Percentiles rank a stretch among this genome's conserved stretches.
phyloP scores from a whole-genome alignment of 352 stramenopile species.

The Phytophthora agathidicida region DNA sequence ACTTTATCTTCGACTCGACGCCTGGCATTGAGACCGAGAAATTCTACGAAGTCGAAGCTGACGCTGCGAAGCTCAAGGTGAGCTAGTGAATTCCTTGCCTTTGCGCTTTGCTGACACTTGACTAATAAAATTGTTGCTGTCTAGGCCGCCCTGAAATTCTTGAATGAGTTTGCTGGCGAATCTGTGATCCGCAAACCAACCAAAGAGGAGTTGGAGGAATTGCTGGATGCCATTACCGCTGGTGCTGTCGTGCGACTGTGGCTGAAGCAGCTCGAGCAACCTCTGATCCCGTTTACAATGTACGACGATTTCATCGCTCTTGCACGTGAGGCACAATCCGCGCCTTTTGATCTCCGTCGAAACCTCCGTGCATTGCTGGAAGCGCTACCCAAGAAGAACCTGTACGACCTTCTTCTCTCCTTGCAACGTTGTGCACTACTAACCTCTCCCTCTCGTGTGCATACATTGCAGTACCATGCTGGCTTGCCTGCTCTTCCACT shows the following conservation, averaged over 20 bases:
- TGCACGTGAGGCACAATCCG: conserved; percentile 41
- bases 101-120: not conserved
- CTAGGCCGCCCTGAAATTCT: conserved; percentile 51
- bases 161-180: conserved; percentile 63
- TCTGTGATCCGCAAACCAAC: conserved; percentile 46
- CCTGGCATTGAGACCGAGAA: conserved; percentile 75
- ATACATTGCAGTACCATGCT: conserved; percentile 53
- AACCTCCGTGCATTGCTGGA: conserved; percentile 68
- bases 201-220: conserved; percentile 63
- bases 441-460: not conserved
- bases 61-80: conserved; percentile 63
- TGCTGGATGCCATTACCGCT: conserved; percentile 64
- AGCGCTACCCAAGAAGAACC: conserved; percentile 63
- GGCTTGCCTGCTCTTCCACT: conserved; percentile 76
- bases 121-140: conserved; percentile 4
- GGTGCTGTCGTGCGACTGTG: conserved; percentile 67
- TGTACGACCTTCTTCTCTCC: conserved; percentile 43
- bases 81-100: not conserved
- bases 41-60: conserved; percentile 72
- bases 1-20: conserved; percentile 85
- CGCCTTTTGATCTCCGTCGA: conserved; percentile 58
- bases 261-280: conserved; percentile 70
- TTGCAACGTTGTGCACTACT: not conserved
- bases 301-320: conserved; percentile 63
- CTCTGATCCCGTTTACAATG: conserved; percentile 68